Percentiles rank a stretch among this genome's conserved stretches.
These are phyloP conservation scores for Cyclotella baltica DNA, from an alignment of 108 stramenopile genomes.

Conservation along the genomic window DNA sequence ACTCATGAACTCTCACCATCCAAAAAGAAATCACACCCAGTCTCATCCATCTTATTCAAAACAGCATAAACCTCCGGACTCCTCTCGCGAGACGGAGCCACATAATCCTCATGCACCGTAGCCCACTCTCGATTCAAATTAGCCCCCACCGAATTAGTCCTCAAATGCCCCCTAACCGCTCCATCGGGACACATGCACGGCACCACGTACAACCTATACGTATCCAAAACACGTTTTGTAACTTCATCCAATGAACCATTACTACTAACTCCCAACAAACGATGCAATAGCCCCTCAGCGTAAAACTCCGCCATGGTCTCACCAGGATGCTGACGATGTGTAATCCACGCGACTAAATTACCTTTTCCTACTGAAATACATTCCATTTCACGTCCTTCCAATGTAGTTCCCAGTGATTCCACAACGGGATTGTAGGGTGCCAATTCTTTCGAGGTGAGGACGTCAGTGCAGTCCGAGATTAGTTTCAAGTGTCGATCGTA, in stretches of 20 bases:
- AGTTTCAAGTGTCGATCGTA: slow-evolving; percentile 78
- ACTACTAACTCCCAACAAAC: slow-evolving; percentile 56
- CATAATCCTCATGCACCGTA: slow-evolving; percentile 61
- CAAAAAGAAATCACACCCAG: slow-evolving; percentile 84
- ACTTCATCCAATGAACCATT: slow-evolving; percentile 48
- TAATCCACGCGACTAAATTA: slow-evolving; percentile 69
- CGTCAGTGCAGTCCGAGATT: slow-evolving; percentile 56
- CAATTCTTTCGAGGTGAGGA: neutral
- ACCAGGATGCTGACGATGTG: slow-evolving; percentile 89
- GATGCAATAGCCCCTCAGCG: slow-evolving; percentile 76
- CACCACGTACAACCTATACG: slow-evolving; percentile 84
- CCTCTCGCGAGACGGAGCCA: slow-evolving; percentile 79
- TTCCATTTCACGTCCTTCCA: slow-evolving; percentile 85
- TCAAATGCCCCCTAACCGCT: slow-evolving; percentile 77
- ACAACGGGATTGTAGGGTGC: slow-evolving; percentile 45
- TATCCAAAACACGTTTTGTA: slow-evolving; percentile 48
- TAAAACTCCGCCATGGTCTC: slow-evolving; percentile 88
- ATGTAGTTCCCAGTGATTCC: slow-evolving; percentile 65
- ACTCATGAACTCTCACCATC: too few species aligned
- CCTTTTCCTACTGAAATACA: slow-evolving; percentile 76
- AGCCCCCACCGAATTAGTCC: slow-evolving; percentile 86
- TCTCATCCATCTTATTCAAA: slow-evolving; percentile 81
- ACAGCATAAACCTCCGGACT: slow-evolving; percentile 88
- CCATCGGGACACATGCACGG: slow-evolving; percentile 94
- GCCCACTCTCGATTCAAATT: slow-evolving; percentile 94